phyloP scores from a whole-genome alignment of 371 early-diverging fungal species.

The Fennellomyces sp. region DNA sequence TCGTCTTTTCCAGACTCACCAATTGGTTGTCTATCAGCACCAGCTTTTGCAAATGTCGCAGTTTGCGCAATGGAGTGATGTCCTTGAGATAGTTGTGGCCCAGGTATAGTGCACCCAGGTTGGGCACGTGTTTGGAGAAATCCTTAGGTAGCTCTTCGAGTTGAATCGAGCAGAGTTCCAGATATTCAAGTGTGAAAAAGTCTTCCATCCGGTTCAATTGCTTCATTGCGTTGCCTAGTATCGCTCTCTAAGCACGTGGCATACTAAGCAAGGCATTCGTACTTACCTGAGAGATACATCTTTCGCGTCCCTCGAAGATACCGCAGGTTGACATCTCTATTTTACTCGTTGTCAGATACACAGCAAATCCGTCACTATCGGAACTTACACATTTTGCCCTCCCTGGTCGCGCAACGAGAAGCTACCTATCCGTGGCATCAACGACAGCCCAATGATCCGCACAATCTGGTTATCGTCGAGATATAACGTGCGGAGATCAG shows the following conservation, averaged over 20 bases:
- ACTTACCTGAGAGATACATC: constrained; percentile 52
- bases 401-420: constrained; percentile 63
- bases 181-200: constrained; percentile 54
- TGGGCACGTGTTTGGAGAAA: constrained; percentile 53
- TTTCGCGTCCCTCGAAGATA: constrained; percentile 53
- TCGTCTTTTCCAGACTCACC: constrained; percentile 35
- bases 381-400: constrained; percentile 41
- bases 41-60: constrained; percentile 46
- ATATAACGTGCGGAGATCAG: constrained; percentile 52
- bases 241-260: too few relatives aligned
- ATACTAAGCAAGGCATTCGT: background rate
- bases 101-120: constrained; percentile 49
- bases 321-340: constrained; percentile 47
- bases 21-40: constrained; percentile 56
- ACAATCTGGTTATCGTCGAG: constrained; percentile 57
- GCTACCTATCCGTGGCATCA: constrained; percentile 40
- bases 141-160: constrained; percentile 48
- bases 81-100: constrained; percentile 52
- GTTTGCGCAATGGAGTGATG: constrained; percentile 45
- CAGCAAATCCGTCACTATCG: background rate
- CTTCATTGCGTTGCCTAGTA: constrained; percentile 37
- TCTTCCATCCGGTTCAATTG: constrained; percentile 37
- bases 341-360: too few relatives aligned
- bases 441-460: constrained; percentile 42
- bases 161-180: constrained; percentile 54